Percentiles rank a stretch among this genome's conserved stretches.
Evolutionary conservation across 805 yeast genomes (phyloP).

Genomic region (Lachancea waltii): DNA sequence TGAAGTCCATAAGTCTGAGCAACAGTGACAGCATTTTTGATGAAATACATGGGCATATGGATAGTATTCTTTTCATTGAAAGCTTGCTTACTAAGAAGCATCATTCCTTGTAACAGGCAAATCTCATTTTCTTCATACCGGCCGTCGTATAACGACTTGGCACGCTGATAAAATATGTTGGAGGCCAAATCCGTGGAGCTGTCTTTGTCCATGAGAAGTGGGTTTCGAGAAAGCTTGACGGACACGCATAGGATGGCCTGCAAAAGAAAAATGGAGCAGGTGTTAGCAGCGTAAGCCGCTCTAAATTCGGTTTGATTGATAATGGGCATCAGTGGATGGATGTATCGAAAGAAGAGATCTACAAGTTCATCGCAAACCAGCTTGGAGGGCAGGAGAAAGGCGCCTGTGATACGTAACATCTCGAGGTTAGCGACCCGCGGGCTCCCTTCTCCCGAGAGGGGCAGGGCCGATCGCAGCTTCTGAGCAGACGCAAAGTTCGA

Average conservation of each 20-base stretch:
- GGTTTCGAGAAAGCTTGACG: slow-evolving; percentile 7
- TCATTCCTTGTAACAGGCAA: slow-evolving; percentile 7
- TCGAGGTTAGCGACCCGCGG: slow-evolving; percentile 9
- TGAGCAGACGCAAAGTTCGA: slow-evolving; percentile 7
- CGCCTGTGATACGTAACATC: slow-evolving; percentile 8
- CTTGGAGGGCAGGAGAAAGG: slow-evolving; percentile 7
- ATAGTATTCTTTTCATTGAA: slow-evolving; percentile 7
- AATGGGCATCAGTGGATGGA: slow-evolving; percentile 8
- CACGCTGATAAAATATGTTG: slow-evolving; percentile 8
- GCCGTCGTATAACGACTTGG: slow-evolving; percentile 9
- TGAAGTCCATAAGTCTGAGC: slow-evolving; percentile 9
- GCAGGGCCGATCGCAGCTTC: slow-evolving; percentile 6
- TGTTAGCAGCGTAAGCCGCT: slow-evolving; percentile 3
- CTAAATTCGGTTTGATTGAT: slow-evolving; percentile 6
- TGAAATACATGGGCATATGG: slow-evolving; percentile 7
- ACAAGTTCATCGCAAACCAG: slow-evolving; percentile 8
- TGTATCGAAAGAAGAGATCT: slow-evolving; percentile 2
- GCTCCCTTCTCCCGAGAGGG: slow-evolving; percentile 4
- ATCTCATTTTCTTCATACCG: slow-evolving; percentile 9
- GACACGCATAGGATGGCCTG: slow-evolving; percentile 8
- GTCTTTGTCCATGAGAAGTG: slow-evolving; percentile 4
- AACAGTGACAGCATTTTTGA: slow-evolving; percentile 6
- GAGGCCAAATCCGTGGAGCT: slow-evolving; percentile 7
- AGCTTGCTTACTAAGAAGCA: slow-evolving; percentile 7
- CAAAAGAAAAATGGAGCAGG: slow-evolving; percentile 8